phyloP scores from a whole-genome alignment of 2,329 filamentous ascomycete genomes.

The Chaetothyriales sp. region DNA sequence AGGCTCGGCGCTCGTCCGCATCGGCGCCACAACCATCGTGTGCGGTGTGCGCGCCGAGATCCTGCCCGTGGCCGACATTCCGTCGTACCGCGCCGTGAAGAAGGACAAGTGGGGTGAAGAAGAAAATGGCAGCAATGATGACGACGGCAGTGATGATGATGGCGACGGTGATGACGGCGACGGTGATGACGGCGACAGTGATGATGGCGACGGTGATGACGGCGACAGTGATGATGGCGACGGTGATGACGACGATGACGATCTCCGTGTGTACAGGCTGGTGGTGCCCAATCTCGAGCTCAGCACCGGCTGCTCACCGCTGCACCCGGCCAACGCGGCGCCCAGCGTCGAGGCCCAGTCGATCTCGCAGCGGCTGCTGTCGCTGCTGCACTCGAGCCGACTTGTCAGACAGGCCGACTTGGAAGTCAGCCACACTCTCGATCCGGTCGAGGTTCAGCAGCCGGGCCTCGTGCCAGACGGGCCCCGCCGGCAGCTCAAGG shows the following conservation, averaged over 20 bases:
- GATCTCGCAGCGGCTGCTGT: slow-evolving; percentile 65
- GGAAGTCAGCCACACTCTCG: slow-evolving; percentile 59
- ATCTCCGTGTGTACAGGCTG: slow-evolving; percentile 45
- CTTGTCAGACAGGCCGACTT: slow-evolving; percentile 56
- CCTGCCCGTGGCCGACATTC: slow-evolving; percentile 59
- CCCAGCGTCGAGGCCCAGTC: slow-evolving; percentile 71
- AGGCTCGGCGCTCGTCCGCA: slow-evolving; percentile 74
- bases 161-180: too few relatives aligned
- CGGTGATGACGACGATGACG: slow-evolving; percentile 35
- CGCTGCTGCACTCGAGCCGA: slow-evolving; percentile 57
- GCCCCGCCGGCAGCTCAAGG: slow-evolving; percentile 45
- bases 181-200: too few relatives aligned
- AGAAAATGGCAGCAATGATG: too few relatives aligned
- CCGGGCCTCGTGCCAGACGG: neutral
- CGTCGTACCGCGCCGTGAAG: slow-evolving; percentile 43
- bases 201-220: too few relatives aligned
- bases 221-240: slow-evolving; percentile 10
- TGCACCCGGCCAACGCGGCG: slow-evolving; percentile 58
- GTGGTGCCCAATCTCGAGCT: slow-evolving; percentile 90
- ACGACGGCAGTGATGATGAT: too few relatives aligned
- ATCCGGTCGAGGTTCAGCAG: too few relatives aligned
- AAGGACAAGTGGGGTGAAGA: slow-evolving; percentile 1
- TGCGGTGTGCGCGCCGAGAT: slow-evolving; percentile 85
- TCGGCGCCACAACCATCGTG: slow-evolving; percentile 74
- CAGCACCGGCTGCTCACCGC: slow-evolving; percentile 78